Evolutionary conservation across 2,329 filamentous ascomycete species (phyloP).

Genomic region (Penicillium sclerotigenum): DNA sequence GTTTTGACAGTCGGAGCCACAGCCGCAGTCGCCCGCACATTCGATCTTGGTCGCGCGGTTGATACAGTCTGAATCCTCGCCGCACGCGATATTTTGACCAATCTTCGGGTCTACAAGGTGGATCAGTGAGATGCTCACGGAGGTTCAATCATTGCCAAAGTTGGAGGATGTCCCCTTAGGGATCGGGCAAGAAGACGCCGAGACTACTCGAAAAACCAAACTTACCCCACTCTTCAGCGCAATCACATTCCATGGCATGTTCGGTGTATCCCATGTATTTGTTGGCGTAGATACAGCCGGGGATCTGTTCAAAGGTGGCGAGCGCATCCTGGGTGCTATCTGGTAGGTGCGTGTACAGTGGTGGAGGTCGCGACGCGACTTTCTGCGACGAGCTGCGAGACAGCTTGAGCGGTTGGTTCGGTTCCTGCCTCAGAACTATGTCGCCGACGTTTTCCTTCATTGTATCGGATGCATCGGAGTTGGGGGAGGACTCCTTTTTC

Average conservation of each 20-base stretch:
- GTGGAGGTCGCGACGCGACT: constrained; percentile 58
- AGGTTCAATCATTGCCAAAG: neutral
- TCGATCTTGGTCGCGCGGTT: constrained; percentile 98
- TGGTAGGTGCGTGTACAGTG: constrained; percentile 69
- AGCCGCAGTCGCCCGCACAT: constrained; percentile 82
- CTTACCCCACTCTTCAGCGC: constrained; percentile 91
- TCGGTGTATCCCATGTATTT: constrained; percentile 90
- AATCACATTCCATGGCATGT: constrained; percentile 93
- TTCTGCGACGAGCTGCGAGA: constrained; percentile 73
- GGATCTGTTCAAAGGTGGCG: constrained; percentile 73
- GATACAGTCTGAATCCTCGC: constrained; percentile 96
- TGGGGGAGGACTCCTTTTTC: constrained; percentile 21
- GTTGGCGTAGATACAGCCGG: constrained; percentile 84
- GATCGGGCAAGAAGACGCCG: neutral
- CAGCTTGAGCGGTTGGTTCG: constrained; percentile 66
- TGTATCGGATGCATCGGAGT: constrained; percentile 21
- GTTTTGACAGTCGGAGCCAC: constrained; percentile 84
- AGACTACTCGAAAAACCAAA: constrained; percentile 10
- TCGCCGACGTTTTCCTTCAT: constrained; percentile 55
- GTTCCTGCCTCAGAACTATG: constrained; percentile 61
- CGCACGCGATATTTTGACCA: constrained; percentile 75
- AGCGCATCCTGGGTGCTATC: constrained; percentile 76
- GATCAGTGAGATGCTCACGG: constrained; percentile 21
- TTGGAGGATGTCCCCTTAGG: neutral
- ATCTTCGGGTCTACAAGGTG: constrained; percentile 49